A percentile compares a stretch with the other conserved stretches of the same genome.
phyloP scores from a whole-genome alignment of 352 stramenopile genomes.

The Phytopythium montanum region DNA sequence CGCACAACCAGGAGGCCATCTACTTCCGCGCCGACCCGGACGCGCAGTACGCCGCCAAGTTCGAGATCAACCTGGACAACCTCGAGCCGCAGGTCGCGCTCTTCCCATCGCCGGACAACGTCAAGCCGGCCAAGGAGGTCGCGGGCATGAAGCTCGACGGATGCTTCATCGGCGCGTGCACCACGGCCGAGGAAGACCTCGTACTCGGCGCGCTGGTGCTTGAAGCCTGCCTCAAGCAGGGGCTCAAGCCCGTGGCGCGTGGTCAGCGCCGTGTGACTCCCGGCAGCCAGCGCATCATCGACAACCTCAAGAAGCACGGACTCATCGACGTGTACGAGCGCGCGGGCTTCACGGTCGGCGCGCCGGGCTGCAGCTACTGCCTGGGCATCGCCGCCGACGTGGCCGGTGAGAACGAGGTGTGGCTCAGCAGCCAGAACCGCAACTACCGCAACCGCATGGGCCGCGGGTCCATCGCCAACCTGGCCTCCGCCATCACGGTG shows the following conservation, averaged over 20 bases:
- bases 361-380: slow-evolving; percentile 78
- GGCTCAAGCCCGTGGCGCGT: slow-evolving; percentile 46
- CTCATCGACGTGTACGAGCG: slow-evolving; percentile 78
- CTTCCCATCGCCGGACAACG: slow-evolving; percentile 80
- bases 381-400: slow-evolving; percentile 82
- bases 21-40: slow-evolving; percentile 81
- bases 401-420: slow-evolving; percentile 77
- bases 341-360: slow-evolving; percentile 73
- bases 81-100: slow-evolving; percentile 73
- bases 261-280: slow-evolving; percentile 78
- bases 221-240: slow-evolving; percentile 67
- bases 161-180: slow-evolving; percentile 86
- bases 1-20: slow-evolving; percentile 75
- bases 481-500: slow-evolving; percentile 77
- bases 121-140: slow-evolving; percentile 63
- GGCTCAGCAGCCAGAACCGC: slow-evolving; percentile 80
- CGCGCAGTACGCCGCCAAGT: slow-evolving; percentile 68
- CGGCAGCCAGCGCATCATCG: slow-evolving; percentile 74
- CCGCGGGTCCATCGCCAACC: slow-evolving; percentile 73
- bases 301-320: slow-evolving; percentile 74
- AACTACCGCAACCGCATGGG: slow-evolving; percentile 90
- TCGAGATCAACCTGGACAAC: slow-evolving; percentile 69
- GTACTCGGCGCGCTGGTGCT: slow-evolving; percentile 77
- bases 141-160: slow-evolving; percentile 74
- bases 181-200: slow-evolving; percentile 77